Conservation (phyloP, 2,329 filamentous ascomycete genomes). For the Colletotrichum sp. region DNA sequence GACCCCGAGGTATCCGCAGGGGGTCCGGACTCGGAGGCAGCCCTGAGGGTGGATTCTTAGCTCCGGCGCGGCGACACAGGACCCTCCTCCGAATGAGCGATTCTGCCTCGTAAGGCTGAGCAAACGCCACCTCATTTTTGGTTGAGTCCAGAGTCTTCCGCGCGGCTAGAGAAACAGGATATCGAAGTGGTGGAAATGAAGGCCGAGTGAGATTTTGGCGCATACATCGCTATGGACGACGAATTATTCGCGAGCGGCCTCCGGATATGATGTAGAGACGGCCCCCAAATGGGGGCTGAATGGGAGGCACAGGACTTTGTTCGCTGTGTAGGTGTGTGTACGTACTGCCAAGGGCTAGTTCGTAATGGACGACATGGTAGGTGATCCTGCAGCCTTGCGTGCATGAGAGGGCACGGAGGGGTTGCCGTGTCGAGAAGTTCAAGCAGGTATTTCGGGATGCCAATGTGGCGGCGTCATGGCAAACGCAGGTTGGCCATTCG, state of each 20-base stretch:
- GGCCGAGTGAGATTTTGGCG: neutral
- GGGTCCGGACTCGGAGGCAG: neutral
- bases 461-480: neutral
- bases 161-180: neutral
- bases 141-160: neutral
- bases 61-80: neutral
- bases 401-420: neutral
- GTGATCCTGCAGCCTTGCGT: neutral
- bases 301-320: neutral
- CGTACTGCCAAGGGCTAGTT: neutral
- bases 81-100: neutral
- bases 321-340: neutral
- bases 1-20: neutral
- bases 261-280: neutral
- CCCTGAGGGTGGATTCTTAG: neutral
- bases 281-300: slow-evolving; percentile 9
- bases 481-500: neutral
- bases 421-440: neutral
- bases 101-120: slow-evolving; percentile 13
- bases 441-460: neutral
- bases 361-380: neutral
- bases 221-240: neutral
- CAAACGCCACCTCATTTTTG: neutral
- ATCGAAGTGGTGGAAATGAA: neutral
- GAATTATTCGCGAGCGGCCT: neutral